phyloP scores from a whole-genome alignment of 2,329 filamentous ascomycete genomes.

The Curvularia hawaiiensis region DNA sequence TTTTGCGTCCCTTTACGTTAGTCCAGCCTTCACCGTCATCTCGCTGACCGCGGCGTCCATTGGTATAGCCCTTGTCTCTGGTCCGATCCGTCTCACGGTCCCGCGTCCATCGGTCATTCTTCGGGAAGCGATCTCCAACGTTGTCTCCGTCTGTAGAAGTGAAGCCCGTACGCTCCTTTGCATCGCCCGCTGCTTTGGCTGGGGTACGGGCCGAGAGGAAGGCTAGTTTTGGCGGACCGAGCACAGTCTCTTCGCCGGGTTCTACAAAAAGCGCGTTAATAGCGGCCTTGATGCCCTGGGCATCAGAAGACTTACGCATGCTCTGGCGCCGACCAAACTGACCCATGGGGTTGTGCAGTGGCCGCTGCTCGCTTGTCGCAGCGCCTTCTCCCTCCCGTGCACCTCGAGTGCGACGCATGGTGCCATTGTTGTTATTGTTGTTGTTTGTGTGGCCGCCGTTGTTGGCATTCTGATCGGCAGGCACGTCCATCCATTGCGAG shows the following conservation, averaged over 20 bases:
- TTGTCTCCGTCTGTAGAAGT: slow-evolving; percentile 48
- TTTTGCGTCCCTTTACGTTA: slow-evolving; percentile 74
- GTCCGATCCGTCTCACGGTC: slow-evolving; percentile 50
- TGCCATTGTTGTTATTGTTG: slow-evolving; percentile 32
- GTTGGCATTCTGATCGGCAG: slow-evolving; percentile 33
- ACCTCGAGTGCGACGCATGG: slow-evolving; percentile 32
- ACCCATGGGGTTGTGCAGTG: slow-evolving; percentile 44
- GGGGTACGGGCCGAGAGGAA: slow-evolving; percentile 73
- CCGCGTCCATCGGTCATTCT: slow-evolving; percentile 49
- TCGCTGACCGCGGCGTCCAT: slow-evolving; percentile 48
- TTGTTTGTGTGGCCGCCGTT: slow-evolving; percentile 34
- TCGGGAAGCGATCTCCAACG: slow-evolving; percentile 41
- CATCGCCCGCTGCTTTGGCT: slow-evolving; percentile 49
- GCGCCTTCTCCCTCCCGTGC: slow-evolving; percentile 36
- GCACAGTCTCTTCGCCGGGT: slow-evolving; percentile 76
- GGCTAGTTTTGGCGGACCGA: slow-evolving; percentile 81
- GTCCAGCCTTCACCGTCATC: slow-evolving; percentile 75
- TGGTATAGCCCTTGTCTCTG: slow-evolving; percentile 44
- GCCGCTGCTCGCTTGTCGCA: slow-evolving; percentile 34
- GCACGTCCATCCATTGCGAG: slow-evolving; percentile 95
- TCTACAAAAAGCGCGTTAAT: slow-evolving; percentile 53
- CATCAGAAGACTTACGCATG: slow-evolving; percentile 57
- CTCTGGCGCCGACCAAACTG: slow-evolving; percentile 42
- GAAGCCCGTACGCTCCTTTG: slow-evolving; percentile 44
- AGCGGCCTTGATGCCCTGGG: slow-evolving; percentile 46